phyloP scores from a whole-genome alignment of 768 basidiomycete species.

The Thelephora aurantiotincta region DNA sequence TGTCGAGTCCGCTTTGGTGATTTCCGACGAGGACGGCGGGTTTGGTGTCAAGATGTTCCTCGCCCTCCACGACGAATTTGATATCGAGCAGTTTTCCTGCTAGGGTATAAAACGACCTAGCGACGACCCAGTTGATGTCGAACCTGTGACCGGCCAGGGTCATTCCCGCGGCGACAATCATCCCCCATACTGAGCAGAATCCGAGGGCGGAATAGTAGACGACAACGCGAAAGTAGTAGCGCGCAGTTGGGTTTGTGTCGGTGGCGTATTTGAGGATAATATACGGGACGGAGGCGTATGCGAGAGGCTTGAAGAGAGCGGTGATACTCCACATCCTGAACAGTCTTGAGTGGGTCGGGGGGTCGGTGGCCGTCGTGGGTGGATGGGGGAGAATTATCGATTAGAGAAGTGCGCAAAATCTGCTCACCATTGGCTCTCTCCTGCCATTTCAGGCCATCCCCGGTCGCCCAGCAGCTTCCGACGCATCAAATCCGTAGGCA shows the following conservation, averaged over 20 bases:
- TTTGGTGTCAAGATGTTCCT: constrained; percentile 57
- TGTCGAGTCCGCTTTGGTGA: constrained; percentile 89
- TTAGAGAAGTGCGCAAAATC: neutral
- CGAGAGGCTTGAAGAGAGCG: constrained; percentile 52
- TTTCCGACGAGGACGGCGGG: constrained; percentile 76
- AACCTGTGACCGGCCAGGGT: constrained; percentile 51
- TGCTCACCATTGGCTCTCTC: neutral
- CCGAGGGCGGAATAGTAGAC: constrained; percentile 62
- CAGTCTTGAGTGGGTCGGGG: constrained; percentile 2
- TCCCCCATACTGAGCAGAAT: constrained; percentile 58
- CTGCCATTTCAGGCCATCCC: neutral
- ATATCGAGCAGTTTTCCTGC: constrained; percentile 53
- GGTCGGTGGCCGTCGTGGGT: constrained; percentile 6
- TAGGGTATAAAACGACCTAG: constrained; percentile 66
- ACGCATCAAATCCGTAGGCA: too few species aligned
- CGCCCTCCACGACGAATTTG: constrained; percentile 68
- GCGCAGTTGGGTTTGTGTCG: constrained; percentile 35
- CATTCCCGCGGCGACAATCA: constrained; percentile 53
- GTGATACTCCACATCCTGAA: constrained; percentile 47
- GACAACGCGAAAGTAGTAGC: constrained; percentile 63
- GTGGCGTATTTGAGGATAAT: constrained; percentile 50
- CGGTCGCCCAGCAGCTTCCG: neutral
- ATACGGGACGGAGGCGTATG: constrained; percentile 63
- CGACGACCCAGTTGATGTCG: constrained; percentile 75
- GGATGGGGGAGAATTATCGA: neutral